Evolutionary conservation across 83 land plant species (phyloP).

Genomic region (Thuja plicata): DNA sequence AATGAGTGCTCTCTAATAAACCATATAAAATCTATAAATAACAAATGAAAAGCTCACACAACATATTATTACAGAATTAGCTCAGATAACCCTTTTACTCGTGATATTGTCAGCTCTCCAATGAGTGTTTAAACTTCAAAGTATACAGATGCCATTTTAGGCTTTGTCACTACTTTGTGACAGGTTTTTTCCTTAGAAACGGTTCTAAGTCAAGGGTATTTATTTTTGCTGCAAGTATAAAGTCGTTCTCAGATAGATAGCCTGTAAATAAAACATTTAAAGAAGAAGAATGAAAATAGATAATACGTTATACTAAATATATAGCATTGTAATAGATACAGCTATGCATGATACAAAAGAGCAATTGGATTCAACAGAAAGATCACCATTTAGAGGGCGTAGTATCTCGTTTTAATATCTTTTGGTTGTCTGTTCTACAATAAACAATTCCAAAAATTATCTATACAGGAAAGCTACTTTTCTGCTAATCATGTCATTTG

Average conservation of each 20-base stretch:
- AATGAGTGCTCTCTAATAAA: not conserved
- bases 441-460: not conserved
- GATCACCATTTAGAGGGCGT: not conserved
- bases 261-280: conserved; percentile 49
- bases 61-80: not conserved
- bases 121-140: not conserved
- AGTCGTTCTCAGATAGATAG: conserved; percentile 96
- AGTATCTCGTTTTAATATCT: not conserved
- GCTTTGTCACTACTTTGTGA: not conserved
- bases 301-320: no score
- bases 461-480: not conserved
- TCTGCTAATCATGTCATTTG: not conserved
- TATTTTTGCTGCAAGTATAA: conserved; percentile 96
- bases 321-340: not conserved
- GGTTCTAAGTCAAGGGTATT: conserved; percentile 58
- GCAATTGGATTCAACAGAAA: not conserved
- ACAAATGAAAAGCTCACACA: not conserved
- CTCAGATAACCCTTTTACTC: not conserved
- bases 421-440: not conserved
- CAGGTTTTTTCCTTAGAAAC: conserved; percentile 57
- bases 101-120: not conserved
- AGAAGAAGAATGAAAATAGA: not conserved
- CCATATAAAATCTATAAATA: not conserved
- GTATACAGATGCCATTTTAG: not conserved
- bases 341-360: not conserved